Percentiles rank a stretch among this genome's conserved stretches.
Conservation (phyloP, 1,284 basidiomycete species). For the Apiotrichum sp. region DNA sequence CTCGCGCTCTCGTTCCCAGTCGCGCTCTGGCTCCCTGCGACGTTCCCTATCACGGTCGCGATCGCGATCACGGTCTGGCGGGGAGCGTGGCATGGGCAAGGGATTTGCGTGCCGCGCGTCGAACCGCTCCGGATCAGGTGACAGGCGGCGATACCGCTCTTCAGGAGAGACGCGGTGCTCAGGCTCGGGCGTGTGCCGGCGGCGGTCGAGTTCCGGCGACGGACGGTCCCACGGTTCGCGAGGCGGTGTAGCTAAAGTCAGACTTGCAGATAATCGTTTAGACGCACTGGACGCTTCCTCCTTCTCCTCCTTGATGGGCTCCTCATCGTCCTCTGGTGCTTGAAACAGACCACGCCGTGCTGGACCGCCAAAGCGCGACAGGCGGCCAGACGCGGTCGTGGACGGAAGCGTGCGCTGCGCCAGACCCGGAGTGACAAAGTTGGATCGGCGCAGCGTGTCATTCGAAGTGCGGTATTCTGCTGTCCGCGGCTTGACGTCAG, state of each 20-base stretch:
- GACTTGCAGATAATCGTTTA: too few relatives aligned
- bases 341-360: conserved; percentile 28
- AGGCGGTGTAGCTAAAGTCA: not conserved
- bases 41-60: not conserved
- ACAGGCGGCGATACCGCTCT: too few relatives aligned
- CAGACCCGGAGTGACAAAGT: conserved; percentile 29
- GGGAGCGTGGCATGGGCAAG: too few relatives aligned
- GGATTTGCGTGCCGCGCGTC: too few relatives aligned
- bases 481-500: not conserved
- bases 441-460: not conserved
- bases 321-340: conserved; percentile 17
- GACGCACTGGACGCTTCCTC: not conserved
- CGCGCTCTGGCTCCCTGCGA: too few relatives aligned
- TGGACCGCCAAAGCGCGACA: conserved; percentile 42
- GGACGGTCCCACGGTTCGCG: not conserved
- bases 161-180: too few relatives aligned
- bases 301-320: conserved; percentile 8
- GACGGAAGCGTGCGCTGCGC: conserved; percentile 24
- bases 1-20: too few relatives aligned
- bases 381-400: conserved; percentile 28
- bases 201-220: too few relatives aligned
- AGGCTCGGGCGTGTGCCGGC: too few relatives aligned
- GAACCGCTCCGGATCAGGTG: too few relatives aligned
- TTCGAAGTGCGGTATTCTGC: not conserved
- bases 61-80: not conserved